Evolutionary conservation across 192 early-diverging fungal species (phyloP), one percentile per base, ranked within the genome.

Genomic region (Globomyces pollinis-pini): DNA sequence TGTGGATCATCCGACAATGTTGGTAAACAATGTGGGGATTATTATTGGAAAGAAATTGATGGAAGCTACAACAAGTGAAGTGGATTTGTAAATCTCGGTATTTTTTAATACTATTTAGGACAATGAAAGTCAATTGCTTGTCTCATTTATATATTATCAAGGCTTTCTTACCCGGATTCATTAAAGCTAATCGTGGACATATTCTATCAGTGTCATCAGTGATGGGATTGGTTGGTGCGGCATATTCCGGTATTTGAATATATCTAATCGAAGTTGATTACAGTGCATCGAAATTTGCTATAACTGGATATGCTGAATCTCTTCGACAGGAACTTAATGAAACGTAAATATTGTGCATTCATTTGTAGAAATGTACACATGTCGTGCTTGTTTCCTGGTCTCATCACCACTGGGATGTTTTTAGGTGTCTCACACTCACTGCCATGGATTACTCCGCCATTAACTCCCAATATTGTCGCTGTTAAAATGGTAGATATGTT

Each of bases 11-110:
- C 86, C 88, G 12, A 93, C 88, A 3, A 82, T 91, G 56, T 52
- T 93, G 1, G 63, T 93, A 38, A 91, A 91, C 67, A 91, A 91
- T 65, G 91, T 88, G 15, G 91, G 85, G 2, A 84, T 89, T 49
- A 79, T 89, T 20, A 60, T 57, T 47, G 84, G 79, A 24, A 83
- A 81, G 63, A 64, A 71, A 15, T 72, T 89, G 38, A 42, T 80
- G 20, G 87, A 91, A 23, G 63, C 79, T 67, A 77, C 77, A 3
- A 71, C 73, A 38, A 63, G 70, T 3, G 82, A 87, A 16, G 83
- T 90, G 55, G 62, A 80, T 60, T n/a, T n/a, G n/a, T n/a, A n/a
- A n/a, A n/a, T n/a, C n/a, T n/a, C n/a, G n/a, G n/a, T n/a, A n/a
- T n/a, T n/a, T n/a, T n/a, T n/a, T n/a, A n/a, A n/a, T n/a, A n/a